Evolutionary conservation across 768 basidiomycete species (phyloP).

Genomic region (Steccherinum ochraceum): DNA sequence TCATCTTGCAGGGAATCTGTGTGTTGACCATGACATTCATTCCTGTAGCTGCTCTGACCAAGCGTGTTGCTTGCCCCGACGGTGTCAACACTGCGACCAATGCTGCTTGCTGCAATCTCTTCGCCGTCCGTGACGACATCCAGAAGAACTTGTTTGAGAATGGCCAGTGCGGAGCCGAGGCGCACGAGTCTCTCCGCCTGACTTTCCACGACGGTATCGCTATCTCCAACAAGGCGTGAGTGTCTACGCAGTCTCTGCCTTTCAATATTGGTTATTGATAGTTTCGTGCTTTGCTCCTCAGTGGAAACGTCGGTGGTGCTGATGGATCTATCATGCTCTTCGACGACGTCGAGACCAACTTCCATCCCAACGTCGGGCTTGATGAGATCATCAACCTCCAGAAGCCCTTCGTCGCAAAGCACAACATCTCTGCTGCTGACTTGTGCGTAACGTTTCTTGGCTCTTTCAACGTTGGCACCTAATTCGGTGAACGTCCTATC

Average conservation of each 20-base stretch:
- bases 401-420: conserved; percentile 26
- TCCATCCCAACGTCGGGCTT: conserved; percentile 35
- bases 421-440: conserved; percentile 37
- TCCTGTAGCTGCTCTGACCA: conserved; percentile 2
- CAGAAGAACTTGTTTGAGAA: conserved; percentile 20
- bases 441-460: conserved; percentile 29
- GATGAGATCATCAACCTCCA: conserved; percentile 34
- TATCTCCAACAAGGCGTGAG: background rate
- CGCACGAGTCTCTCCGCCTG: conserved; percentile 18
- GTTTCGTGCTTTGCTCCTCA: conserved; percentile 4
- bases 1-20: background rate
- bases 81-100: conserved; percentile 22
- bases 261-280: background rate
- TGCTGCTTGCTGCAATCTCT: conserved; percentile 24
- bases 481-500: background rate
- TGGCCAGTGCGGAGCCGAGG: conserved; percentile 24
- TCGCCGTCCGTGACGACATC: conserved; percentile 23
- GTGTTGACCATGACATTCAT: background rate
- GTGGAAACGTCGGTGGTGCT: conserved; percentile 20
- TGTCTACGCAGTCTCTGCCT: background rate
- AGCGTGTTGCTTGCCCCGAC: conserved; percentile 22
- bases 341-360: conserved; percentile 33
- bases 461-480: background rate
- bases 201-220: conserved; percentile 20
- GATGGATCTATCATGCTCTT: conserved; percentile 47